Evolutionary conservation across 2,329 filamentous ascomycete genomes (phyloP).

Genomic region (Hypoxylon sp.): DNA sequence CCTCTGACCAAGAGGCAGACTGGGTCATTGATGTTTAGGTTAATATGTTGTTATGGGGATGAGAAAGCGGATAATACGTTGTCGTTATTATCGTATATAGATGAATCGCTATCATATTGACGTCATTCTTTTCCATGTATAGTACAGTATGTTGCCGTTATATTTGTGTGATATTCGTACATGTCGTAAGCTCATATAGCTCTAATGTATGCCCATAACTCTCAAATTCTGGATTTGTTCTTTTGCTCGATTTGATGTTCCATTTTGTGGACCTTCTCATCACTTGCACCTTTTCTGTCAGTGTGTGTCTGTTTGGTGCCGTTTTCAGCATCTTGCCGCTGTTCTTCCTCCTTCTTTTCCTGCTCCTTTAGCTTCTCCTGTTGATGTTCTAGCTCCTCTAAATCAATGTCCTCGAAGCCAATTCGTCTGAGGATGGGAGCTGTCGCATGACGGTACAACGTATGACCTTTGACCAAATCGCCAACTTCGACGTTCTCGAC

Average conservation of each 20-base stretch:
- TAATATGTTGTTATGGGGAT: neutral
- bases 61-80: neutral
- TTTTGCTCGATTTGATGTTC: constrained; percentile 38
- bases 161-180: too few relatives aligned
- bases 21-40: neutral
- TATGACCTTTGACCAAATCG: constrained; percentile 77
- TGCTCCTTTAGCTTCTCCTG: constrained; percentile 46
- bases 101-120: neutral
- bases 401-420: constrained; percentile 76
- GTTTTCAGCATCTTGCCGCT: constrained; percentile 46
- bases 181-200: neutral
- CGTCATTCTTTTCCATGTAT: neutral
- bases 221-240: constrained; percentile 14
- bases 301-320: neutral
- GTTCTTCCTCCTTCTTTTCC: constrained; percentile 47
- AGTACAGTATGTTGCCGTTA: too few relatives aligned
- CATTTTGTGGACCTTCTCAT: constrained; percentile 42
- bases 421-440: constrained; percentile 77
- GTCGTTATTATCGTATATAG: neutral
- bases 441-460: constrained; percentile 78
- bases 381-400: constrained; percentile 54
- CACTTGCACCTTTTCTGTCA: constrained; percentile 20
- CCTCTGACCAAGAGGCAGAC: neutral
- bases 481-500: constrained; percentile 79
- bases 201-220: neutral